These are phyloP conservation scores for Populus nigra DNA, from an alignment of 345 rosid genomes.

Conservation along the genomic window DNA sequence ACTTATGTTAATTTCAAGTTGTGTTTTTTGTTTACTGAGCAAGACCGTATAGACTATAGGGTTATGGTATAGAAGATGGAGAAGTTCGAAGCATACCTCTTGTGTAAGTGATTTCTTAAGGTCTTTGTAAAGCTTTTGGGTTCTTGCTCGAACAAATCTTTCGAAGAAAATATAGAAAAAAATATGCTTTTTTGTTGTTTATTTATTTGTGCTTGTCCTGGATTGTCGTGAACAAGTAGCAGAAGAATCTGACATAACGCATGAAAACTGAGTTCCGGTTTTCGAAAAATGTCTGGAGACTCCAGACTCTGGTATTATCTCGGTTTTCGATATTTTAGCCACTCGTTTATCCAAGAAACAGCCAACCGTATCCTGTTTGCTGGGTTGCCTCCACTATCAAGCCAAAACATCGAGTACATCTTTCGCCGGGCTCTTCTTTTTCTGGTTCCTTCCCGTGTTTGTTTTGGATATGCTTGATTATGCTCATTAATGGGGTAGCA, in stretches of 20 bases:
- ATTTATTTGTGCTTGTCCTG: neutral
- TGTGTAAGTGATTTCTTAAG: constrained; percentile 7
- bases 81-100: neutral
- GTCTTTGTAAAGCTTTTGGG: constrained; percentile 10
- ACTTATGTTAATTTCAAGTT: neutral
- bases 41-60: neutral
- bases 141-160: neutral
- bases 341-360: neutral
- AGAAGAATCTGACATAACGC: neutral
- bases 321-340: neutral
- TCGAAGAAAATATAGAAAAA: neutral
- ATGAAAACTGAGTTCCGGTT: constrained; percentile 8
- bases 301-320: neutral
- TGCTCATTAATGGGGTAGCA: neutral
- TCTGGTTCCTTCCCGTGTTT: neutral
- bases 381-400: neutral
- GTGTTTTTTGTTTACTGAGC: neutral
- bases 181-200: neutral
- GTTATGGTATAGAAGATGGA: neutral
- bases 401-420: neutral
- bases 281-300: constrained; percentile 13
- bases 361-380: neutral
- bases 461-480: neutral
- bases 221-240: neutral
- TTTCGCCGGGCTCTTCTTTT: neutral